Conservation (phyloP, 495 filamentous ascomycete species). For the Daldinia bambusicola region DNA sequence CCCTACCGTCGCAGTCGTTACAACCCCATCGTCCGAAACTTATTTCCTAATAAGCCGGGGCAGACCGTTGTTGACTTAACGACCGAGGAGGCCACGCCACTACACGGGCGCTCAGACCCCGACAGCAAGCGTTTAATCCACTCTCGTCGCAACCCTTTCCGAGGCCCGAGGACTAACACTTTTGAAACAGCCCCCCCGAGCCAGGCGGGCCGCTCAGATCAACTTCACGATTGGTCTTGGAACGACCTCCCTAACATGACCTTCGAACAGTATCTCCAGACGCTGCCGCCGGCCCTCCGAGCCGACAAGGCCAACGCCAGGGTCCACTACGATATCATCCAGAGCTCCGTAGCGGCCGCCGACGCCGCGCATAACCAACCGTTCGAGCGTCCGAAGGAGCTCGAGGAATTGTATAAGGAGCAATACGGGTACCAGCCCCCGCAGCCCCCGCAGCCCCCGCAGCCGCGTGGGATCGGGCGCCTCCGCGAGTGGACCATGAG, state of each 20-base stretch:
- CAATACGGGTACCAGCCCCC: neutral
- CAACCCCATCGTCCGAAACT: neutral
- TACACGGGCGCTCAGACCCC: neutral
- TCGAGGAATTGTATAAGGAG: neutral
- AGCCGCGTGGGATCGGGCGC: too few relatives aligned
- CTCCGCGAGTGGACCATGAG: neutral
- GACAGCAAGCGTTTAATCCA: neutral
- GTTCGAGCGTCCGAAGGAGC: neutral
- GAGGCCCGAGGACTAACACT: neutral
- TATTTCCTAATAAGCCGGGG: neutral
- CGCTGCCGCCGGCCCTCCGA: neutral
- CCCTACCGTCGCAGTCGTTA: neutral
- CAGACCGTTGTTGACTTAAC: neutral
- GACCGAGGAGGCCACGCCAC: neutral
- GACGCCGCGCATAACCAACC: neutral
- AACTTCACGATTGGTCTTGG: neutral
- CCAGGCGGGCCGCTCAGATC: neutral
- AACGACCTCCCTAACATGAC: neutral
- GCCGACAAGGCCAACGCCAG: neutral
- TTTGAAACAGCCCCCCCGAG: neutral
- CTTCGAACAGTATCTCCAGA: neutral
- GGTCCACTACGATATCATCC: neutral
- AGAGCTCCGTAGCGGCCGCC: neutral
- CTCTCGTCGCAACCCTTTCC: neutral
- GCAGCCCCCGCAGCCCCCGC: too few relatives aligned